Conservation (phyloP, 768 basidiomycete species). For the Auricularia sp. region DNA sequence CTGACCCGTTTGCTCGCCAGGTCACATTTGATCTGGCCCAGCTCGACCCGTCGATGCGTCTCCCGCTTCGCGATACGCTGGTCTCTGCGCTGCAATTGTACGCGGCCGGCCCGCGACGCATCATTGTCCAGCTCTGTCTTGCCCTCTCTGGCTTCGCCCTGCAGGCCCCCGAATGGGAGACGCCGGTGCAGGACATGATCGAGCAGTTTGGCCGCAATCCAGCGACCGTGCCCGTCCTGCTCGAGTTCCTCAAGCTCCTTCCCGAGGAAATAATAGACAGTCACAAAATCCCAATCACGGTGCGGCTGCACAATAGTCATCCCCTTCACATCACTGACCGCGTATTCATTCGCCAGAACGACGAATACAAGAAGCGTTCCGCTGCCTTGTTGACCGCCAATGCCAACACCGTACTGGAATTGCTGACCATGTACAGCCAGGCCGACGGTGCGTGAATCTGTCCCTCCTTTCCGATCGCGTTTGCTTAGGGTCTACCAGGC, state of each 20-base stretch:
- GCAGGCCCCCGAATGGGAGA: conserved; percentile 78
- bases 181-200: conserved; percentile 73
- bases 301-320: conserved; percentile 28
- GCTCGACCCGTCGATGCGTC: conserved; percentile 61
- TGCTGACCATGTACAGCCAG: conserved; percentile 80
- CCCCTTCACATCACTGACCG: not conserved
- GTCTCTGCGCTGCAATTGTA: conserved; percentile 64
- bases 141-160: conserved; percentile 85
- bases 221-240: conserved; percentile 65
- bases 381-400: conserved; percentile 54
- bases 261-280: conserved; percentile 85
- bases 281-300: conserved; percentile 78
- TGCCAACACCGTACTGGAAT: conserved; percentile 57
- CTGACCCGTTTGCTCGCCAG: conserved; percentile 30
- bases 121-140: conserved; percentile 83
- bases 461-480: not conserved
- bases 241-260: conserved; percentile 83
- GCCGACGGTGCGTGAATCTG: conserved; percentile 58
- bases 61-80: conserved; percentile 81
- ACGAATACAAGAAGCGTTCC: conserved; percentile 59
- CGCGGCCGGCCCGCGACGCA: conserved; percentile 61
- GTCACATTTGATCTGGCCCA: conserved; percentile 92
- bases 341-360: conserved; percentile 35
- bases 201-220: conserved; percentile 79
- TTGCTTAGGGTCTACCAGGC: conserved; percentile 35